Evolutionary conservation across 2,329 filamentous ascomycete genomes (phyloP), one percentile per base, ranked within the genome.

Genomic region (Bretziella fagacearum): DNA sequence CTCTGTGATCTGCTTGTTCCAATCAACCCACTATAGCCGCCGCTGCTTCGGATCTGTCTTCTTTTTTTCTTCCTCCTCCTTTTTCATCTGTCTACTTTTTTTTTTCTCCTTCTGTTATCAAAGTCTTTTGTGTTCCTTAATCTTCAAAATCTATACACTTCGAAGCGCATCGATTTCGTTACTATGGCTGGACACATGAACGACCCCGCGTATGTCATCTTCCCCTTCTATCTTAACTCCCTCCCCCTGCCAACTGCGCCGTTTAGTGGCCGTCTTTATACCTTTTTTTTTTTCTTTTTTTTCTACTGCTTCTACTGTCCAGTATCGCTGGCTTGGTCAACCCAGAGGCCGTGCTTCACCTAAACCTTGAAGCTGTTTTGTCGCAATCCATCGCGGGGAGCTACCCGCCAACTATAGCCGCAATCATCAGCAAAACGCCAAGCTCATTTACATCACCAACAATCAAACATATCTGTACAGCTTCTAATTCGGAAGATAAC

Each of bases 141-240:
- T n/a, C n/a, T n/a, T n/a, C n/a, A n/a, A n/a, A n/a, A 42, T 44
- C n/a, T 46, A 7, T 25, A 40, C 17, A 37, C 33, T 36, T 41
- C 25, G 5, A 20, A 32, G 35, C 29, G 23, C 42, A 32, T 30
- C 26, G 10, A 47, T 26, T 25, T 29, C 41, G 32, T 42, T 20
- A 47, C 41, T 41, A 51, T 51, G 49, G 49, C 49, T 45, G 49
- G 49, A 23, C 49, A 51, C 45, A 47, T 51, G 45, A 51, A 51
- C 35, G 49, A 51, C 42, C 49, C 49, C 36, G 41, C 45, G 49
- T 51, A 51, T 42, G 49, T 51, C 39, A 23, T 25, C 39, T 17
- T 40, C 11, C 11, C 30, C 25, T n/a, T 46, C 32, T 37, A 13
- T 20, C 13, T 20, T n/a, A 18, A 26, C 23, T 27, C 35, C 20